A percentile compares a stretch with the other conserved stretches of the same genome.
These are phyloP conservation scores for Rhododendron ferrugineum DNA, from an alignment of 148 eudicot genomes.

Conservation along the genomic window DNA sequence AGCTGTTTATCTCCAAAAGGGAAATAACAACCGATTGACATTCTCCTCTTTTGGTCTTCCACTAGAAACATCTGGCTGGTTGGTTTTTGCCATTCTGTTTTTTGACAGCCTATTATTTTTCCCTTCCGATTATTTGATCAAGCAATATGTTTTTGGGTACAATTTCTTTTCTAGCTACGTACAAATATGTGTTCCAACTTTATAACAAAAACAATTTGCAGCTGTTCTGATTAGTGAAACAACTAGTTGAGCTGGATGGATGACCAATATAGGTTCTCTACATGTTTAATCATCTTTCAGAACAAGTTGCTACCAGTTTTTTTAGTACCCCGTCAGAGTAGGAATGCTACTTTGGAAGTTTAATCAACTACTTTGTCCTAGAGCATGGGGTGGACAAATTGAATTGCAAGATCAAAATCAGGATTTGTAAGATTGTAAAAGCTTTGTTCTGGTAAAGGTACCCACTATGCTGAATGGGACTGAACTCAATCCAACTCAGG, in stretches of 20 bases:
- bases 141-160: neutral
- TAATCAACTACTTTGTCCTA: neutral
- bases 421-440: neutral
- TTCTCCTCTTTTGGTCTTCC: neutral
- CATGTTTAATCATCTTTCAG: neutral
- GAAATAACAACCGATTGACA: neutral
- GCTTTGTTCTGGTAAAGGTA: neutral
- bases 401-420: neutral
- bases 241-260: neutral
- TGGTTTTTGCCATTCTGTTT: neutral
- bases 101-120: neutral
- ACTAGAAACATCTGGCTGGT: neutral
- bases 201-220: neutral
- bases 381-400: neutral
- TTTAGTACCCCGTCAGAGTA: neutral
- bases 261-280: neutral
- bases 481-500: slow-evolving; percentile 1
- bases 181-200: neutral
- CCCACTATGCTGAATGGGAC: neutral
- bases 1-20: neutral
- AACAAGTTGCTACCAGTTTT: neutral
- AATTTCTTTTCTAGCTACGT: neutral
- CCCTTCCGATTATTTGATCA: neutral
- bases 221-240: neutral
- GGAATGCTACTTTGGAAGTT: neutral